Evolutionary conservation across 208 protist species (phyloP), one percentile per base, ranked within the genome.

Genomic region (Phytomonas francai): DNA sequence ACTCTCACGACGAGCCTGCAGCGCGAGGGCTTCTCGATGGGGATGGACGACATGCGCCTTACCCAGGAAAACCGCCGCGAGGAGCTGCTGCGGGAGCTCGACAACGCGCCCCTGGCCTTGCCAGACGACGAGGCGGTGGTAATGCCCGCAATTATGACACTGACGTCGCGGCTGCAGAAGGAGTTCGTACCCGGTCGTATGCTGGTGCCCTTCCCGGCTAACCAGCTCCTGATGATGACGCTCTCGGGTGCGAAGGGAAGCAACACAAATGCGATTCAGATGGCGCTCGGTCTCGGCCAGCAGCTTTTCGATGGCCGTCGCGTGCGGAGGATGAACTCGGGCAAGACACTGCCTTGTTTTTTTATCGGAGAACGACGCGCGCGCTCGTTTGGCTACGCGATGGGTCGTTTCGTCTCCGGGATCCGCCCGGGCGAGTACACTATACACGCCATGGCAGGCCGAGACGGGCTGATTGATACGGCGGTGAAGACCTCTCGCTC

Each of bases 391-490:
- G 95, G 94, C 32, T 98, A 91, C 70, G 93, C 93, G 7, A 87
- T 92, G 57, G 93, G 92, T 29, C 77, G 98, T 60, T 99, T 99
- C 77, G 88, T 99, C n/a, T 99, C 98, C 11, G 99, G 99, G 63
- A 96, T 99, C n/a, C 88, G 93, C 4, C 98, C 99, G 31, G 92
- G 97, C 58, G 95, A 99, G 80, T 99, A 99, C 82, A 99, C 97
- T 54, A 99, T 99, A 83, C 99, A 99, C 85, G 97, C 97, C 79
- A 99, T 99, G 98, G 99, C 98, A 29, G 99, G 99, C 64, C 89
- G 99, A 63, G 99, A 99, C 80, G 99, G 98, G 67, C 85, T 99
- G 5, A 98, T 99, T 72, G 99, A 99, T 87, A 99, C 99, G 25
- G 98, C 98, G 30, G 97, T 99, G 27, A 99, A 99, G 80, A 99